Percentiles rank a stretch among this genome's conserved stretches.
phyloP scores from a whole-genome alignment of 1,284 basidiomycete genomes.

The Cryptococcus sp. region DNA sequence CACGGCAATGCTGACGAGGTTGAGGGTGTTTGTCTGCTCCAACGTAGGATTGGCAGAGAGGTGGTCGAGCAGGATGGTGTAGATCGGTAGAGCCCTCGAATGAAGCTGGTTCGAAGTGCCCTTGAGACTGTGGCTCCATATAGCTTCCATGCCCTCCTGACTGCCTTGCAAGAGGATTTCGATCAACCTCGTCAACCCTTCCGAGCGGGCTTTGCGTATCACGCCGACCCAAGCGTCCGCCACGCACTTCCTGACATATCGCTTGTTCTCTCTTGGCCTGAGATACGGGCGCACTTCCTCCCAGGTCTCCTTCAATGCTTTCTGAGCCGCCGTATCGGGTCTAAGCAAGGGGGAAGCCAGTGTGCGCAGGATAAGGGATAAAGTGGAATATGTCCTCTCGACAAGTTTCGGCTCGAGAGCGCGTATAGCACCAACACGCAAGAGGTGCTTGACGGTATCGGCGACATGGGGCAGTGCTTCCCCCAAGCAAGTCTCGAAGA shows the following conservation, averaged over 20 bases:
- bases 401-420: conserved; percentile 49
- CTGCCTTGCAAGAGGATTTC: conserved; percentile 37
- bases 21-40: conserved; percentile 50
- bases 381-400: conserved; percentile 50
- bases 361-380: conserved; percentile 47
- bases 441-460: conserved; percentile 31
- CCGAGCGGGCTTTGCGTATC: conserved; percentile 45
- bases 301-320: conserved; percentile 38
- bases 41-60: conserved; percentile 37
- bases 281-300: conserved; percentile 40
- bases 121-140: conserved; percentile 42
- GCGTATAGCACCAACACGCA: conserved; percentile 41
- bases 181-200: conserved; percentile 36
- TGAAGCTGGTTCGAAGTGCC: conserved; percentile 74
- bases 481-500: conserved; percentile 55
- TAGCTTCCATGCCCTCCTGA: conserved; percentile 42
- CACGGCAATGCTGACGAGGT: conserved; percentile 66
- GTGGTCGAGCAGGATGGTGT: conserved; percentile 58
- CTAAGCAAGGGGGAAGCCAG: conserved; percentile 41
- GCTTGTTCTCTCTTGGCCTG: conserved; percentile 35
- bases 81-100: conserved; percentile 67
- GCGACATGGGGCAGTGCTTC: conserved; percentile 41
- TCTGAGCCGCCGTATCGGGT: conserved; percentile 21
- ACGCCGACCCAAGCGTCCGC: conserved; percentile 53
- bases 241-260: conserved; percentile 50